Evolutionary conservation across 768 basidiomycete species (phyloP), one percentile per base, ranked within the genome.

Genomic region (Harrya chromipes): DNA sequence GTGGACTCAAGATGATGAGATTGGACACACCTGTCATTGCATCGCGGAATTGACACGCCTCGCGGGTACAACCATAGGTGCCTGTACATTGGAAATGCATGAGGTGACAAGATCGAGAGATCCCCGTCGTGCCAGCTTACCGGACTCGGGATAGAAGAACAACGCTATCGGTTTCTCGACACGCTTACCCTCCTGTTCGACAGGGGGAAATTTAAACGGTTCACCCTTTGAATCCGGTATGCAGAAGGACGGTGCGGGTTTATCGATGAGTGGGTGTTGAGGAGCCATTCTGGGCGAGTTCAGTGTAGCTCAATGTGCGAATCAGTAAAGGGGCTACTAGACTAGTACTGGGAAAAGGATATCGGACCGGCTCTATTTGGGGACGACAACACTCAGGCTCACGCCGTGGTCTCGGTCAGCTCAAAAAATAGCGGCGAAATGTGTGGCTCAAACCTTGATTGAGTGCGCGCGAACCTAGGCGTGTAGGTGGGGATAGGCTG

Each of bases 31-130:
- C 80, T 31, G 72, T 78, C 37, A 88, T 69, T 4, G 88, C 88
- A 70, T 93, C 87, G 21, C 90, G 80, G 67, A 94, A 91, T 45
- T 82, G 75, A 59, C 89, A 91, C 2, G 85, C 90, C 66, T 93
- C 83, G 59, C 78, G 83, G 16, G 87, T 94, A 67, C 91, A 92
- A 6, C 85, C 89, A 43, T 73, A 83, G 2, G 87, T 81, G 6
- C 84, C 87, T 84, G 64, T 40, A 39, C 37, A 31, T 39, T 20
- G 17, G 26, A 52, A 40, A 26, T 21, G n/a, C 21, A 46, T 27
- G 21, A 36, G 40, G 46, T 44, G 24, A 37, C 33, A n/a, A 45
- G 46, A 40, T 17, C 4, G 2, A 52, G 38, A n/a, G 11, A n/a
- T 1, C 6, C 37, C 35, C 12, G 47, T 59, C 31, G 53, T 59